Evolutionary conservation across 306 rosid species (phyloP).

Genomic region (Luffa acutangula): DNA sequence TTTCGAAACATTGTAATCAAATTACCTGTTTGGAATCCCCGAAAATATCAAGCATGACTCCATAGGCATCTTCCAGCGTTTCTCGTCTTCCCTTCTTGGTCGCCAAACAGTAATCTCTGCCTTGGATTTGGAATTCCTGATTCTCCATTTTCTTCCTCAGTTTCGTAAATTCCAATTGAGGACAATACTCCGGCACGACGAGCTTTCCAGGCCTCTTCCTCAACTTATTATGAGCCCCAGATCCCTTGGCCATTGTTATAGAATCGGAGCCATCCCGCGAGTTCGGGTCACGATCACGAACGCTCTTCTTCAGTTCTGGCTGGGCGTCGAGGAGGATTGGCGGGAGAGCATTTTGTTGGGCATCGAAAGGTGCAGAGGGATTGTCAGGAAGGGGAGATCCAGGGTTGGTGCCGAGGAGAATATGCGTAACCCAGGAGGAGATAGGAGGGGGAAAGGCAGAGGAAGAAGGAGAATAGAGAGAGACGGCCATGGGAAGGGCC

Average conservation of each 20-base stretch:
- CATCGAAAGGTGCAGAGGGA: no score
- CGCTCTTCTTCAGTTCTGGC: background rate
- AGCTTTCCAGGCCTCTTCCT: constrained; percentile 23
- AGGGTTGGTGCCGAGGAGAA: background rate
- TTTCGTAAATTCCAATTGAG: constrained; percentile 6
- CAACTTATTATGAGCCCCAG: background rate
- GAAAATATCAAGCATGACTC: constrained; percentile 17
- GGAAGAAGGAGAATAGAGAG: constrained; percentile 15
- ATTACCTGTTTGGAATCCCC: constrained; percentile 32
- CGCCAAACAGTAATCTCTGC: constrained; percentile 25
- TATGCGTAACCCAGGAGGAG: background rate
- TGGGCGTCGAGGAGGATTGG: background rate
- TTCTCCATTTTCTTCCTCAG: constrained; percentile 13
- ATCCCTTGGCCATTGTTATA: background rate
- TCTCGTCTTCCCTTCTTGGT: constrained; percentile 30
- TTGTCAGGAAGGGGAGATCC: background rate
- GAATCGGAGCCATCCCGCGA: background rate
- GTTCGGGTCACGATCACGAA: no score
- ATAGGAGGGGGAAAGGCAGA: background rate
- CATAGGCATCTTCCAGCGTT: constrained; percentile 28
- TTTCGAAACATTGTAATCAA: background rate
- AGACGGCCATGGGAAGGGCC: constrained; percentile 4
- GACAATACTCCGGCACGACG: constrained; percentile 20
- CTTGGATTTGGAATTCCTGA: constrained; percentile 21
- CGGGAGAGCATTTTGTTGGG: background rate